These are phyloP conservation scores for Petunia secreta DNA, from an alignment of 257 asterid genomes.

Conservation along the genomic window DNA sequence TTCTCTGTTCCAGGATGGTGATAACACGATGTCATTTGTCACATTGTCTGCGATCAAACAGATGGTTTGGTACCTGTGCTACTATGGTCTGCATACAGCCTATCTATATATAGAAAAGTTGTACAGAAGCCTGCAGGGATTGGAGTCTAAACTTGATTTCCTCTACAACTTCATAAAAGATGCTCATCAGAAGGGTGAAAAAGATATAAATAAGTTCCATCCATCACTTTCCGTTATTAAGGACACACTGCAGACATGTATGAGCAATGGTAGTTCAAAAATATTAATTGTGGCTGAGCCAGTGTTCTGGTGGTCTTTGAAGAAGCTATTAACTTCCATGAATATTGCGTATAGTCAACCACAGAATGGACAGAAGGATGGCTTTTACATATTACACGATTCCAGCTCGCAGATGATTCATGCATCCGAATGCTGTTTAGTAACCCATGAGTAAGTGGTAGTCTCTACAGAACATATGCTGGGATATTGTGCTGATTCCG, in stretches of 20 bases:
- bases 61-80: constrained; percentile 69
- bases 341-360: constrained; percentile 47
- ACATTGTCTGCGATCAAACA: constrained; percentile 60
- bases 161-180: constrained; percentile 49
- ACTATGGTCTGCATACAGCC: constrained; percentile 60
- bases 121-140: constrained; percentile 43
- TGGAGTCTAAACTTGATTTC: constrained; percentile 47
- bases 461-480: constrained; percentile 18
- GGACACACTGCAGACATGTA: constrained; percentile 41
- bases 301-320: constrained; percentile 60
- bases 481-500: not conserved
- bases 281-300: constrained; percentile 58
- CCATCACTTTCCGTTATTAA: constrained; percentile 61
- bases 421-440: constrained; percentile 56
- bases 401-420: constrained; percentile 32
- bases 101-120: constrained; percentile 54
- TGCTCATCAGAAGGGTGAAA: constrained; percentile 49
- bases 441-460: constrained; percentile 59
- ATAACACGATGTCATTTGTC: constrained; percentile 38
- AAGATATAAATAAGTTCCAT: constrained; percentile 47
- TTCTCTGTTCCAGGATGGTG: constrained; percentile 37
- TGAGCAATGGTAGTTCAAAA: constrained; percentile 39
- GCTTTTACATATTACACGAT: constrained; percentile 34
- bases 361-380: constrained; percentile 32
- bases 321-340: constrained; percentile 54